Base-by-base conservation (phyloP, 441 rosid genomes). In the Croton setiger region DNA sequence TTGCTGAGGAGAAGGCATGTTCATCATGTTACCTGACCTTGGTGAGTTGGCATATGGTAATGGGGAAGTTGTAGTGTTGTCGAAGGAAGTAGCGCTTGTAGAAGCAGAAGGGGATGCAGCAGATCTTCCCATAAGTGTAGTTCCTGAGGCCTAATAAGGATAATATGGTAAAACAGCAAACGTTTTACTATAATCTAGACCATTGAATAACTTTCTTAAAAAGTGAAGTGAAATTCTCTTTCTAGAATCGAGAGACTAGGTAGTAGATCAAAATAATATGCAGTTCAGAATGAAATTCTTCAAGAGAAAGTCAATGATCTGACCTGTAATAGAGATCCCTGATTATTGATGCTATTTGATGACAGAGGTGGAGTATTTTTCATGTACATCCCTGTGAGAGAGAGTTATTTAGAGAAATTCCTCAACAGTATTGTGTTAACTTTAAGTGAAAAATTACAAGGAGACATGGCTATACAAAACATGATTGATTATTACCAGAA, bases 21-120 rank as follows among this genome's bases (percentile, higher is more conserved):
- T 95, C 86, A 87, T 87, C 82, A 95, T 87, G 72, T 67, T 84
- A 63, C 87, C 85, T 43, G 98, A 89, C 72, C 92, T 88, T 72
- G 97, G 99, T 68, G 99, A 95, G 79, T 89, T 92, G 65, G 96
- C 87, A 83, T 92, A 92, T 69, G 79, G 91, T 65, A 95, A 75
- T 7, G 99, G 98, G 66, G 99, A 95, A 75, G 89, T 75, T 21
- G 90, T 80, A 66, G 90, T 81, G 83, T 82, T 88, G 61, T 91
- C 97, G 78, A 88, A 87, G 61, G 93, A 89, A 70, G 80, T 76
- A 62, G 79, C 77, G 75, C 81, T 80, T 52, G 83, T 72, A 69
- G 91, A 85, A 75, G 79, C 74, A 64, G 93, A 79, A 63, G 99
- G 96, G 75, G 97, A 92, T 77, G 98, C 98, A 69, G 91, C 90